Base-by-base conservation (phyloP, 495 filamentous ascomycete genomes). In the Penicillium egyptiacum region DNA sequence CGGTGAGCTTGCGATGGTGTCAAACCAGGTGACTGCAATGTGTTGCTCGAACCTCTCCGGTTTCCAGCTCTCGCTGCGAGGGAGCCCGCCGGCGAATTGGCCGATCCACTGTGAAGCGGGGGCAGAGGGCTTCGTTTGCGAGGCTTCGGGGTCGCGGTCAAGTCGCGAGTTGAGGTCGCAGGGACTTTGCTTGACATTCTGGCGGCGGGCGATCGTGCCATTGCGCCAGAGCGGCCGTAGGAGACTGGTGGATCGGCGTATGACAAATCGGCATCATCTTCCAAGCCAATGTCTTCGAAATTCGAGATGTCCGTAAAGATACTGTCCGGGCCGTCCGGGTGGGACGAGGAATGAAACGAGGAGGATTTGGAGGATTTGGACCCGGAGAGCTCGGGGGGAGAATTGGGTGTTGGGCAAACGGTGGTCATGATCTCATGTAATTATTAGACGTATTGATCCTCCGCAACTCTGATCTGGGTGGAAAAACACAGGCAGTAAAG, bases 201-300 rank as follows among this genome's bases (percentile, higher is more conserved):
- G 31, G 71, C 61, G 12, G 69, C 60, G n/a, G 70, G 69, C 35
- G 74, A 67, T 54, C 71, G 72, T 20, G 67, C 50, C n/a, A 70
- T 54, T 39, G 62, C 61, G 17, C 64, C 57, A 16, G 62, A 22
- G 40, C 73, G 72, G 41, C 58, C 66, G 61, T 71, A 72, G 3
- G 70, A 64, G 41, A 62, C 57, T 12, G 61, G 53, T n/a, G 56
- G 54, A 10, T 75, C 63, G 52, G 63, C 56, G 31, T 72, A 71
- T 5, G 65, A 19, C 10, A 72, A 39, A 6, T 71, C 64, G 11
- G 71, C 50, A 51, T 90, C 83, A 64, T 96, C 91, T 45, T 88
- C 83, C 8, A 98, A 82, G 10, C 88, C 89, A 61, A 97, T 96
- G 49, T 98, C 94, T 70, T 98, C 94, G 64, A 98, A 97, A 64